Conservation (phyloP, 2,329 filamentous ascomycete species). For the Trichothecium roseum region DNA sequence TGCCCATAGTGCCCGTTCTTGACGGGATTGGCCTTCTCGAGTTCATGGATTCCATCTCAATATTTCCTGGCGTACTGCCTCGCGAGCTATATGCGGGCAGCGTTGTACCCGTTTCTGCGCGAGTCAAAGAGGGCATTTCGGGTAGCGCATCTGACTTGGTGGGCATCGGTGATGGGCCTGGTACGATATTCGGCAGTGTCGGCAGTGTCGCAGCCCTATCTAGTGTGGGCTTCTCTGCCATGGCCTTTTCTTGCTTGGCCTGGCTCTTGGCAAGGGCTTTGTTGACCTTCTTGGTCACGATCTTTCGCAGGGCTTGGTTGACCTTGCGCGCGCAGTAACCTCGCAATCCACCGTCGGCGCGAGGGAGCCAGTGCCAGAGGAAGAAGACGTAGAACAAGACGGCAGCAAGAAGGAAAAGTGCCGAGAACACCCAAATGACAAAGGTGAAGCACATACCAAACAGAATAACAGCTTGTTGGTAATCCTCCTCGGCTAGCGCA, state of each 20-base stretch:
- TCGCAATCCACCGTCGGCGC: conserved; percentile 66
- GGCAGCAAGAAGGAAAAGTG: conserved; percentile 64
- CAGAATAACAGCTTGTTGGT: conserved; percentile 71
- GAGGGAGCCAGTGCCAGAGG: conserved; percentile 84
- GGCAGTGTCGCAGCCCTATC: conserved; percentile 60
- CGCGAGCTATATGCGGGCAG: conserved; percentile 53
- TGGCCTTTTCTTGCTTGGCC: conserved; percentile 42
- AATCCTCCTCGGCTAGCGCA: conserved; percentile 60
- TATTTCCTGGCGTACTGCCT: conserved; percentile 41
- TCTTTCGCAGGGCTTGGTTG: conserved; percentile 71
- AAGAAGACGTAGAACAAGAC: conserved; percentile 77
- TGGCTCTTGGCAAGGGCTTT: conserved; percentile 77
- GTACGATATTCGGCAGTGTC: conserved; percentile 30
- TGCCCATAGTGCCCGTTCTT: conserved; percentile 43
- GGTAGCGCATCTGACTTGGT: conserved; percentile 38
- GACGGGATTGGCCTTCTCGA: conserved; percentile 38
- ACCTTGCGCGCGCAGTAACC: conserved; percentile 89
- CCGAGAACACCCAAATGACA: conserved; percentile 77
- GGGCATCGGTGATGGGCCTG: conserved; percentile 13
- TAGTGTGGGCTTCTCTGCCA: conserved; percentile 36
- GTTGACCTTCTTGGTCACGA: conserved; percentile 80
- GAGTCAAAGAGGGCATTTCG: conserved; percentile 46
- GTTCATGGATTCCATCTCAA: conserved; percentile 42
- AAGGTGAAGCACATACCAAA: conserved; percentile 89
- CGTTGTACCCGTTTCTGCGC: conserved; percentile 51